These are phyloP conservation scores for Theobroma cacao DNA, from an alignment of 345 rosid genomes.

Conservation along the genomic window DNA sequence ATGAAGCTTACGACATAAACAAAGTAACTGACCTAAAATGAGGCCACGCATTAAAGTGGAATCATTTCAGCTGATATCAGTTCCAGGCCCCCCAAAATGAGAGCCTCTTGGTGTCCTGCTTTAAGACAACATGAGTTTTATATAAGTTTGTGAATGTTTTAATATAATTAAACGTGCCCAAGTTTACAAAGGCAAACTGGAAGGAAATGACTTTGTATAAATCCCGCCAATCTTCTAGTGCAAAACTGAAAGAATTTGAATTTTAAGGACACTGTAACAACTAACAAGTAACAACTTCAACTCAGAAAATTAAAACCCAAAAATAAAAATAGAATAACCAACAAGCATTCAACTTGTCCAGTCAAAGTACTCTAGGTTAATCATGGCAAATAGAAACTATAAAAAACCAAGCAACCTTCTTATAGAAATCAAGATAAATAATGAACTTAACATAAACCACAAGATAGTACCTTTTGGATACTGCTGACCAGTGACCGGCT, in stretches of 20 bases:
- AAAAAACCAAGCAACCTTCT: constrained; percentile 9
- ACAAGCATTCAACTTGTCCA: constrained; percentile 30
- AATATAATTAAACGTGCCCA: constrained; percentile 55
- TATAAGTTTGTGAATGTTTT: constrained; percentile 79
- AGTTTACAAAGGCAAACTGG: constrained; percentile 64
- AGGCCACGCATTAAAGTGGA: constrained; percentile 97
- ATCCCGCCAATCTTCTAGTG: constrained; percentile 41
- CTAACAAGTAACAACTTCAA: constrained; percentile 24
- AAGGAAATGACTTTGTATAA: constrained; percentile 54
- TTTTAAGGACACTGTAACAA: constrained; percentile 22
- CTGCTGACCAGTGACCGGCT: constrained; percentile 56
- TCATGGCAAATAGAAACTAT: neutral
- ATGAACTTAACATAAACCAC: neutral
- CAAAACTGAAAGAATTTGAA: constrained; percentile 41
- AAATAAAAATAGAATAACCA: constrained; percentile 6
- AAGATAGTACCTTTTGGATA: constrained; percentile 62
- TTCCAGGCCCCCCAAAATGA: constrained; percentile 96
- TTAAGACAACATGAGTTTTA: constrained; percentile 94
- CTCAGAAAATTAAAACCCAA: neutral
- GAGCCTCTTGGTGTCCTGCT: constrained; percentile 99
- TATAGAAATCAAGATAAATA: constrained; percentile 5
- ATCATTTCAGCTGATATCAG: constrained; percentile 96
- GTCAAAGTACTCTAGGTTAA: constrained; percentile 11
- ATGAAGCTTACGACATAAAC: constrained; percentile 63
- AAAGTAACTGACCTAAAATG: constrained; percentile 98